Percentiles rank a stretch among this genome's conserved stretches.
These are phyloP conservation scores for Dissophora ornata DNA, from an alignment of 192 early-diverging fungal genomes.

Conservation along the genomic window DNA sequence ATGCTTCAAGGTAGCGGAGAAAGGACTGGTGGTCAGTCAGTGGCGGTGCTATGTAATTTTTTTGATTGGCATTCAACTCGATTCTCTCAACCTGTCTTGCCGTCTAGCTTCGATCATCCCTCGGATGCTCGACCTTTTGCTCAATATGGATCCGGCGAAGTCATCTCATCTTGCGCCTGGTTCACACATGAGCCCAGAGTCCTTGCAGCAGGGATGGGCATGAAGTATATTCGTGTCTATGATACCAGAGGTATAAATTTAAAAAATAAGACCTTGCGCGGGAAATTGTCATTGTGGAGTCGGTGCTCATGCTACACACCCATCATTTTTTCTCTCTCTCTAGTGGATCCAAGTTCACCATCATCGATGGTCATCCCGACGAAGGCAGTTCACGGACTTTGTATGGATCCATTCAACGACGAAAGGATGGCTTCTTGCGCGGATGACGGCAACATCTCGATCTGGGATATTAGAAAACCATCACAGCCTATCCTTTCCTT, in stretches of 20 bases:
- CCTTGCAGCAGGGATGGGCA: slow-evolving; percentile 78
- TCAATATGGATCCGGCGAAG: slow-evolving; percentile 74
- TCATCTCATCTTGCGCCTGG: slow-evolving; percentile 77
- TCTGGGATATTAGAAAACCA: slow-evolving; percentile 82
- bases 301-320: no score
- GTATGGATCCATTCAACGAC: slow-evolving; percentile 74
- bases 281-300: no score
- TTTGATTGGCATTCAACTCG: no score
- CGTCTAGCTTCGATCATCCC: slow-evolving; percentile 24
- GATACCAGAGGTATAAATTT: slow-evolving; percentile 68
- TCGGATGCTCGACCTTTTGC: slow-evolving; percentile 55
- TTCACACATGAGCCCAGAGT: slow-evolving; percentile 61
- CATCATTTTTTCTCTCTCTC: background rate
- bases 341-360: slow-evolving; percentile 56
- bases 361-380: slow-evolving; percentile 68
- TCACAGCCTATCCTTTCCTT: slow-evolving; percentile 63
- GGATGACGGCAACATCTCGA: slow-evolving; percentile 70
- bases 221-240: slow-evolving; percentile 75
- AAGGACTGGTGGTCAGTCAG: background rate
- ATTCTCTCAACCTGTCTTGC: background rate
- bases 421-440: slow-evolving; percentile 78
- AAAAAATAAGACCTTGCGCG: no score
- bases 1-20: slow-evolving; percentile 25
- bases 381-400: slow-evolving; percentile 76
- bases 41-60: background rate